A percentile compares a stretch with the other conserved stretches of the same genome.
Evolutionary conservation across 257 asterid species (phyloP).

Genomic region (Nicotiana tomentosiformis): DNA sequence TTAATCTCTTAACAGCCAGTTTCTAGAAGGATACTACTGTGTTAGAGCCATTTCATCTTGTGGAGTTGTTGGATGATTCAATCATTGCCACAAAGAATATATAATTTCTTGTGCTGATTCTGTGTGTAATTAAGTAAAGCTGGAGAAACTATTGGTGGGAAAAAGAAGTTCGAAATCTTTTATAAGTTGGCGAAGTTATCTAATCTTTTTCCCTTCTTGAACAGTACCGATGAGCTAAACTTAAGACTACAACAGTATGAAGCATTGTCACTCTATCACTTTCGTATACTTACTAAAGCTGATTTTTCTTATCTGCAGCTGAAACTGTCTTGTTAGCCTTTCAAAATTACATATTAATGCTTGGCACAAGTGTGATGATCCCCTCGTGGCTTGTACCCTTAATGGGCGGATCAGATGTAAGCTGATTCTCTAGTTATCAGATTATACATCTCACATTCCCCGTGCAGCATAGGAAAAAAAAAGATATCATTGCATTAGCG

Average conservation of each 20-base stretch:
- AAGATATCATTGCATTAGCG: background rate
- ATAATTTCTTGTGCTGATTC: background rate
- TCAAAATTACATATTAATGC: conserved; percentile 86
- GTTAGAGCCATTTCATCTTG: background rate
- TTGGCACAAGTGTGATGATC: conserved; percentile 95
- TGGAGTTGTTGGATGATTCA: background rate
- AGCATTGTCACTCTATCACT: background rate
- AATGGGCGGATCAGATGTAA: conserved; percentile 97
- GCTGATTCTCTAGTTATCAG: conserved; percentile 14
- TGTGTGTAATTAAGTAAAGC: background rate
- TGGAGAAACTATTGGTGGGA: background rate
- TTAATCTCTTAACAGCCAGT: background rate
- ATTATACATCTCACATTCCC: background rate
- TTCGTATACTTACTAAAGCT: background rate
- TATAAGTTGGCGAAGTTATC: background rate
- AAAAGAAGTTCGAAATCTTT: background rate
- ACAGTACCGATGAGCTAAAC: background rate
- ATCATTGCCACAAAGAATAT: background rate
- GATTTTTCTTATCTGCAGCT: conserved; percentile 49
- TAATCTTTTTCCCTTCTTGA: background rate
- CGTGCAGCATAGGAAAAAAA: background rate
- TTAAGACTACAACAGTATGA: background rate
- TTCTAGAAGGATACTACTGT: background rate
- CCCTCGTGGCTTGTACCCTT: conserved; percentile 84
- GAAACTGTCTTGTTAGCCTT: conserved; percentile 93